phyloP scores from a whole-genome alignment of 1,284 basidiomycete genomes.

The Microbotryomycetes sp. region DNA sequence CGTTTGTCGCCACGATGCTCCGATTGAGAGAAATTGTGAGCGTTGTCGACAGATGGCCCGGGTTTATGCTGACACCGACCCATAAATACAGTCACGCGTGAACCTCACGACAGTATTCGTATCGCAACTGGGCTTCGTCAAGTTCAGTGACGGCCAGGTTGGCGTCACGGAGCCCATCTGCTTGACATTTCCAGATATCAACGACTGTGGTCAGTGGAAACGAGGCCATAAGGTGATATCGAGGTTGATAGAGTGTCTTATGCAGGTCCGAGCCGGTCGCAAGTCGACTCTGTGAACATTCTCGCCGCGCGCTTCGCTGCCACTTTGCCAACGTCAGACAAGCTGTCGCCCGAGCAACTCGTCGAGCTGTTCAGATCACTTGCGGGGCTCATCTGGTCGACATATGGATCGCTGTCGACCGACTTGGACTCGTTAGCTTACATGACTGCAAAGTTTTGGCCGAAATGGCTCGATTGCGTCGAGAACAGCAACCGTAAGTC shows the following conservation, averaged over 20 bases:
- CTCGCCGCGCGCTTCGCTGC: constrained; percentile 16
- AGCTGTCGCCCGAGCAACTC: background rate
- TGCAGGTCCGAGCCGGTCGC: background rate
- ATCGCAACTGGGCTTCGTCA: constrained; percentile 14
- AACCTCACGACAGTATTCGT: constrained; percentile 18
- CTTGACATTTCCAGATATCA: background rate
- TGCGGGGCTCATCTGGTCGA: constrained; percentile 10
- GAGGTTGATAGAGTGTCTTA: no score
- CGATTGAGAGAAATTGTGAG: constrained; percentile 18
- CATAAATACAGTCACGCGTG: constrained; percentile 1
- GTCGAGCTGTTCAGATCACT: constrained; percentile 14
- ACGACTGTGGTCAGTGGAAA: no score
- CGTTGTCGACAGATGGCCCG: no score
- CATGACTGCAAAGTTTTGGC: constrained; percentile 20
- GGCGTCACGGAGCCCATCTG: background rate
- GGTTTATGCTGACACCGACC: background rate
- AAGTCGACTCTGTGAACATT: background rate
- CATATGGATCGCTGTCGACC: background rate
- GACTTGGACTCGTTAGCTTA: constrained; percentile 16
- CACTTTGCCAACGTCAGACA: background rate
- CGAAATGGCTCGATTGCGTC: constrained; percentile 10
- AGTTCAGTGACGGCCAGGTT: constrained; percentile 16
- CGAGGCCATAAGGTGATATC: no score
- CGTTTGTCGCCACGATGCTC: constrained; percentile 21
- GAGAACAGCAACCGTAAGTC: constrained; percentile 18